Conservation (phyloP, 208 protist species). For the Crithidia sp. region DNA sequence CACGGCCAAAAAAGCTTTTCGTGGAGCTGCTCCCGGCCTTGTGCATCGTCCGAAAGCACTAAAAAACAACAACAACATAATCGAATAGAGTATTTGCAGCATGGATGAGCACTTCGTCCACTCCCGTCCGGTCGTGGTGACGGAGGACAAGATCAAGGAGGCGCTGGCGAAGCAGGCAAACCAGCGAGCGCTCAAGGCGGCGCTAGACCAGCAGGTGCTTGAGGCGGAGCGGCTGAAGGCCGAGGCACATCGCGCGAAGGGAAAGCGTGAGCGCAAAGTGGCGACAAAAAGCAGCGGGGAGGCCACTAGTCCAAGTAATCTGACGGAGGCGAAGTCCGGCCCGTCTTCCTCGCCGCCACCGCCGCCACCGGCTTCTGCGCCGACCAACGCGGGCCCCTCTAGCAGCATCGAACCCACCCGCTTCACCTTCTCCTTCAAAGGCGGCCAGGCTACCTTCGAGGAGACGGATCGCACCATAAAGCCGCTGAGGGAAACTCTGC, state of each 20-base stretch:
- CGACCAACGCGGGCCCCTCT: constrained; percentile 1
- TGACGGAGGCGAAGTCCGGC: too few relatives aligned
- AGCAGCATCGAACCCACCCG: constrained; percentile 20
- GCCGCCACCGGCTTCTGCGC: not conserved
- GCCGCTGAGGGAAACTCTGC: constrained; percentile 9
- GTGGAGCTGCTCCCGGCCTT: too few relatives aligned
- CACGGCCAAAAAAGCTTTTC: too few relatives aligned
- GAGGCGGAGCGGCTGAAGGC: constrained; percentile 41
- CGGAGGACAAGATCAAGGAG: constrained; percentile 68
- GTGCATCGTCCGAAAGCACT: too few relatives aligned
- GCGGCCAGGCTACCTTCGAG: constrained; percentile 50
- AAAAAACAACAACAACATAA: too few relatives aligned
- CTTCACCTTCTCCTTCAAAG: constrained; percentile 61
- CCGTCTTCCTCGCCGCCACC: constrained; percentile 4
- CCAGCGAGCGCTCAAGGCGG: constrained; percentile 61
- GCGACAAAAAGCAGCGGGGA: too few relatives aligned
- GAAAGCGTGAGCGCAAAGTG: not conserved
- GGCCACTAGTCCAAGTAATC: too few relatives aligned
- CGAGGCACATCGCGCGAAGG: constrained; percentile 29
- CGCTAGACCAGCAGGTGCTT: constrained; percentile 74
- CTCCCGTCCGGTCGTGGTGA: constrained; percentile 55
- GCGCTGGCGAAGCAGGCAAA: constrained; percentile 65
- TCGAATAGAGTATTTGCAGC: not conserved
- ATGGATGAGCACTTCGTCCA: constrained; percentile 38
- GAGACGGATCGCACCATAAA: constrained; percentile 6